A percentile compares a stretch with the other conserved stretches of the same genome.
These are phyloP conservation scores for Fraxinus dipetala DNA, from an alignment of 305 asterid species.

Conservation along the genomic window DNA sequence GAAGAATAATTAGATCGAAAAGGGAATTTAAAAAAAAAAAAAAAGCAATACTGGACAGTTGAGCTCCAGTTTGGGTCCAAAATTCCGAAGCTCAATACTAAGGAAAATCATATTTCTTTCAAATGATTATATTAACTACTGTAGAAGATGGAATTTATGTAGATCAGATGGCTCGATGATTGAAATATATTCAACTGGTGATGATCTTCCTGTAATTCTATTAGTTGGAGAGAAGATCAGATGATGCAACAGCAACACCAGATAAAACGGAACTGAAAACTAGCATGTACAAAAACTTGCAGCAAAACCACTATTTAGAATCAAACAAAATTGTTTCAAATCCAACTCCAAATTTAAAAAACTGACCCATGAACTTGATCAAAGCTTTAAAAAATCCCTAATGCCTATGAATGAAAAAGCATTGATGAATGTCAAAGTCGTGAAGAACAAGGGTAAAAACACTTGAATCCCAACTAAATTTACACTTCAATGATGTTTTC, in stretches of 20 bases:
- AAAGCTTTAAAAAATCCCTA: conserved; percentile 9
- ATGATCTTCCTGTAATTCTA: neutral
- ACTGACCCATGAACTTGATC: neutral
- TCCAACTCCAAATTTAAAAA: neutral
- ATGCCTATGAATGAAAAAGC: conserved; percentile 13
- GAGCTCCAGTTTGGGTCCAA: no score
- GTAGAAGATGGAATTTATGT: neutral
- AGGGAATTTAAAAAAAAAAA: no score
- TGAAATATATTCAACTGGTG: neutral
- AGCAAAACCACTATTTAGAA: neutral
- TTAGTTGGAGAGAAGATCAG: neutral
- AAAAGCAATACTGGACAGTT: no score
- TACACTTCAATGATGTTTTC: conserved; percentile 40
- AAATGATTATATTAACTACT: neutral
- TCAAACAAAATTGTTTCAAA: neutral
- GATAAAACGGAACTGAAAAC: neutral
- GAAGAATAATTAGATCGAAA: no score
- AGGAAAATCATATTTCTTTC: neutral
- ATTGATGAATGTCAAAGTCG: conserved; percentile 29
- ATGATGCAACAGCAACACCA: neutral
- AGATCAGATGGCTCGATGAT: neutral
- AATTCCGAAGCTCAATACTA: neutral
- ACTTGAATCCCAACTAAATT: conserved; percentile 43
- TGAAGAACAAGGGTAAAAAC: conserved; percentile 23
- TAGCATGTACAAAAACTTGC: neutral